Percentiles rank a stretch among this genome's conserved stretches.
Evolutionary conservation across 805 yeast genomes (phyloP).

Genomic region (Hanseniaspora guilliermondii): DNA sequence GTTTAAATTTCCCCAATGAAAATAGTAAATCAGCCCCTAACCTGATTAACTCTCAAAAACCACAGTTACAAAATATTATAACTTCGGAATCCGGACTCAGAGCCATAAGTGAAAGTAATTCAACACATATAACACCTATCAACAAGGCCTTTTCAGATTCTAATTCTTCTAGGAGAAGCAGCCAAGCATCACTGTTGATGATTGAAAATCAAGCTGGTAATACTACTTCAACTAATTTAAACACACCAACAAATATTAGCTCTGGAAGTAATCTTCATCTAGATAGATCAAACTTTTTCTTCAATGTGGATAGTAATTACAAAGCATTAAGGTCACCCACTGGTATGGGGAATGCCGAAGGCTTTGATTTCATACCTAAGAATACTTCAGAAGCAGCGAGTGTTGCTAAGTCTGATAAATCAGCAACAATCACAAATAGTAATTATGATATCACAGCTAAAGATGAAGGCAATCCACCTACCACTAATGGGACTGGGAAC

Average conservation of each 20-base stretch:
- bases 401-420: background rate
- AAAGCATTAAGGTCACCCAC: conserved; percentile 2
- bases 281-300: background rate
- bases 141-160: background rate
- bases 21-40: background rate
- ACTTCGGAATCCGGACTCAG: conserved; percentile 5
- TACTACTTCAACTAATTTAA: background rate
- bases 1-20: background rate
- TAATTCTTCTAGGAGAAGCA: conserved; percentile 1
- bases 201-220: background rate
- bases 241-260: background rate
- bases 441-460: background rate
- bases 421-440: background rate
- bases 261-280: background rate
- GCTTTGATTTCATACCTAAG: background rate
- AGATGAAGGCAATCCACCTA: background rate
- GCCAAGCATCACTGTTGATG: background rate
- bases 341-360: background rate
- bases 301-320: background rate
- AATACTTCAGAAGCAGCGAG: background rate
- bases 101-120: conserved; percentile 4
- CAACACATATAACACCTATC: background rate
- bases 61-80: conserved; percentile 7
- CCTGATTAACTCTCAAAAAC: background rate
- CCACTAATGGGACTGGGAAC: background rate